Percentiles rank a stretch among this genome's conserved stretches.
These are phyloP conservation scores for Mastigamoeba balamuthi DNA, from an alignment of 78 protist species.

Conservation along the genomic window DNA sequence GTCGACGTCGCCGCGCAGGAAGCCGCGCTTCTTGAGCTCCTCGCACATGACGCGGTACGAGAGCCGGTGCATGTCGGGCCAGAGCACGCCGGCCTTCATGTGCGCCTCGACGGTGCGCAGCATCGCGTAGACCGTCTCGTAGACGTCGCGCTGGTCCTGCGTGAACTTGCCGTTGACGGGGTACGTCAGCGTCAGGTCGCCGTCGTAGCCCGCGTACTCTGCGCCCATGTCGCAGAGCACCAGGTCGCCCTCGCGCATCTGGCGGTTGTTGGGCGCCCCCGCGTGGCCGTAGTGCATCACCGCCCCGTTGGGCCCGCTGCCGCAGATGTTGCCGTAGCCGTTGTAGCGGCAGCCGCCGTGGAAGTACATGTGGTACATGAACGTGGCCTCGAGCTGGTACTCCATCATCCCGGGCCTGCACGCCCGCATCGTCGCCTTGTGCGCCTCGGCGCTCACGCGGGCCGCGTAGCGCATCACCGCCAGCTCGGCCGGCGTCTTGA, in stretches of 20 bases:
- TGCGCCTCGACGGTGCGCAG: constrained; percentile 12
- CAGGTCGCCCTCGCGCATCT: constrained; percentile 33
- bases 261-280: constrained; percentile 40
- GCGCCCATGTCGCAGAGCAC: constrained; percentile 72
- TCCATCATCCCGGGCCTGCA: constrained; percentile 45
- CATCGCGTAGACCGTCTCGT: constrained; percentile 66
- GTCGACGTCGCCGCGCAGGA: constrained; percentile 45
- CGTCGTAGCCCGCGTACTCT: constrained; percentile 74
- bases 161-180: constrained; percentile 76
- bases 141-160: constrained; percentile 54
- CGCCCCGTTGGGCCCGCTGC: constrained; percentile 50
- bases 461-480: constrained; percentile 45
- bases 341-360: constrained; percentile 47
- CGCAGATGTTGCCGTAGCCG: constrained; percentile 68
- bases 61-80: constrained; percentile 68
- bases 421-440: constrained; percentile 41
- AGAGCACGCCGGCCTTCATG: constrained; percentile 65
- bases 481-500: constrained; percentile 54
- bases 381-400: constrained; percentile 54
- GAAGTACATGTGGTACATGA: constrained; percentile 29
- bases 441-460: constrained; percentile 28
- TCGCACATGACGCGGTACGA: constrained; percentile 33
- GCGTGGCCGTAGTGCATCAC: constrained; percentile 73
- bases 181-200: constrained; percentile 80
- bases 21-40: constrained; percentile 27